Percentiles rank a stretch among this genome's conserved stretches.
Evolutionary conservation across 1,284 basidiomycete species (phyloP).

Genomic region (Melampsora americana): DNA sequence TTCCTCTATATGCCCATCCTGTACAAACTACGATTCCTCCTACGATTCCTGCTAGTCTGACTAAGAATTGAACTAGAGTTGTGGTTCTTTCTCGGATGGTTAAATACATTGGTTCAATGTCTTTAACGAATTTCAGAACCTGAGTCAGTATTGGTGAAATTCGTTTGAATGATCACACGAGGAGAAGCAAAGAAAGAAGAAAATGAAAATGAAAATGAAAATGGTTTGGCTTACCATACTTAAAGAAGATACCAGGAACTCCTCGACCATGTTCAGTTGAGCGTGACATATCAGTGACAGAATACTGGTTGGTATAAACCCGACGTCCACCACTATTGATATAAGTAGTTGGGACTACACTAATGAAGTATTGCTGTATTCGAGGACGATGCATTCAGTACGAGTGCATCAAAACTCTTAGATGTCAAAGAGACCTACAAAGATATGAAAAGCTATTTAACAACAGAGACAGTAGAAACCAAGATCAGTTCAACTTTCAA

Average conservation of each 20-base stretch:
- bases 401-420: not conserved
- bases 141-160: constrained; percentile 58
- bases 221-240: constrained; percentile 5
- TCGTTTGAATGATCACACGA: too few relatives aligned
- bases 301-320: constrained; percentile 83
- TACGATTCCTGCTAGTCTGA: constrained; percentile 63
- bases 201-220: not conserved
- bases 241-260: constrained; percentile 61
- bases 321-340: constrained; percentile 64
- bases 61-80: constrained; percentile 72
- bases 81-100: constrained; percentile 83
- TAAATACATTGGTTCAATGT: constrained; percentile 83
- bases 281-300: constrained; percentile 86
- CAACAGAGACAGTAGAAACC: not conserved
- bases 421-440: constrained; percentile 7
- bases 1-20: constrained; percentile 49
- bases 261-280: constrained; percentile 71
- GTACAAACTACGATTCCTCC: constrained; percentile 55
- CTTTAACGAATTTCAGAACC: constrained; percentile 90
- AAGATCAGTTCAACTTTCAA: constrained; percentile 18
- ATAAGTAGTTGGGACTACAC: constrained; percentile 91
- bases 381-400: not conserved
- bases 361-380: constrained; percentile 87
- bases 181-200: too few relatives aligned
- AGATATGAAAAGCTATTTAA: constrained; percentile 31